Evolutionary conservation across 371 early-diverging fungal genomes (phyloP), one percentile per base, ranked within the genome.

Genomic region (Capillidium rhysosporum): DNA sequence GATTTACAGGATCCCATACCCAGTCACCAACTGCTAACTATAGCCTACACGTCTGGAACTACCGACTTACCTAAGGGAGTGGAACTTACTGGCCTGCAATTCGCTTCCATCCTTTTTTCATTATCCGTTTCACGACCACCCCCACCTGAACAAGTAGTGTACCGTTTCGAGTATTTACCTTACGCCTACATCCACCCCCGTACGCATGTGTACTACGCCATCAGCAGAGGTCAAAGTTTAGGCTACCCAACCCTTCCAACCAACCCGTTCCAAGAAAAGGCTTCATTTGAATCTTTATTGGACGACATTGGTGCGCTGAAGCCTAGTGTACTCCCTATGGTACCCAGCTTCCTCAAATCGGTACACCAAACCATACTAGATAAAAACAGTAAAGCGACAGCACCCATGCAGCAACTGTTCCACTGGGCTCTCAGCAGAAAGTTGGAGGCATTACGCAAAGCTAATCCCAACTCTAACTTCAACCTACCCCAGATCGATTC

Each of bases 31-130:
- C n/a, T 39, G 2, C 9, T 39, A 20, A 52, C 52, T 38, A n/a
- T 52, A 34, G 43, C 40, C 1, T 52, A 40, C 23, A 52, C 52
- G 2, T 18, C 18, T 40, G 52, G 52, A 26, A 52, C 52, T 5
- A 52, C 52, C 18, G 41, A 41, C 21, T 23, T 41, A 23, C 52
- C 52, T 38, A 52, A 52, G 26, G 52, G 52, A 10, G 41, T 52
- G 7, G n/a, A 24, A 41, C 26, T 52, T 26, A 40, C 41, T n/a
- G 41, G 41, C 5, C 14, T 24, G 18, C n/a, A 52, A 12, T 40
- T 52, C 23, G 41, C 52, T 16, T 4, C 48, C 10, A 29, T 47
- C 4, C 3, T 47, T 23, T 47, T 47, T 16, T 47, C 48, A 12
- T 29, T 47, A n/a, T 29, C 30, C 28, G 34, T 34, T 12, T 34